These are phyloP conservation scores for Conticribra weissflogii DNA, from an alignment of 108 stramenopile genomes.

Conservation along the genomic window DNA sequence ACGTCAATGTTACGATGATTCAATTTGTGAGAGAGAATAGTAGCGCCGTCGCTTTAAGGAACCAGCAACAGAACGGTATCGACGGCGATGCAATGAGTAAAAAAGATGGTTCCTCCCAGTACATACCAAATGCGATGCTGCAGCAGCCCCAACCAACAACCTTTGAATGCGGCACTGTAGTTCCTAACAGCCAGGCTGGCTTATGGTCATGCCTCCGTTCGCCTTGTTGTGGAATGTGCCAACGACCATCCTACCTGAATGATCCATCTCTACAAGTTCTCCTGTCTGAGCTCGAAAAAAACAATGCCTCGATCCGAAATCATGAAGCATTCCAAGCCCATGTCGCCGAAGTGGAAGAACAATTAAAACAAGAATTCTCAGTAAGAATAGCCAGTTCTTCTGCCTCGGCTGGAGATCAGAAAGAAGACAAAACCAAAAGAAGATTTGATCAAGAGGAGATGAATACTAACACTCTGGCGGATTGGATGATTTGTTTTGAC, in stretches of 20 bases:
- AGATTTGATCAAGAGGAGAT: background rate
- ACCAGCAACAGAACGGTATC: too few species aligned
- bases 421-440: background rate
- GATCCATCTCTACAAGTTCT: slow-evolving; percentile 21
- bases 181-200: too few species aligned
- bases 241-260: background rate
- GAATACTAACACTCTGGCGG: background rate
- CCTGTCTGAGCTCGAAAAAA: slow-evolving; percentile 10
- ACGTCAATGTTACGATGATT: too few species aligned
- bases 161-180: too few species aligned
- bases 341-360: slow-evolving; percentile 20
- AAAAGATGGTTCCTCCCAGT: too few species aligned
- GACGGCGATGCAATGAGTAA: too few species aligned
- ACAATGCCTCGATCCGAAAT: slow-evolving; percentile 11
- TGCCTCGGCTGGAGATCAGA: background rate
- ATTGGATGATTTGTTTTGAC: slow-evolving; percentile 11
- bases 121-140: too few species aligned
- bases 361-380: slow-evolving; percentile 18
- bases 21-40: too few species aligned
- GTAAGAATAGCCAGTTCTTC: slow-evolving; percentile 11
- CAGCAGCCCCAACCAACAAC: too few species aligned
- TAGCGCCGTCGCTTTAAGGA: too few species aligned
- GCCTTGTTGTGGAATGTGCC: background rate
- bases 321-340: slow-evolving; percentile 2
- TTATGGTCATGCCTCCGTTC: too few species aligned